Evolutionary conservation across 129 eudicot genomes (phyloP).

Genomic region (Erigeron canadensis): DNA sequence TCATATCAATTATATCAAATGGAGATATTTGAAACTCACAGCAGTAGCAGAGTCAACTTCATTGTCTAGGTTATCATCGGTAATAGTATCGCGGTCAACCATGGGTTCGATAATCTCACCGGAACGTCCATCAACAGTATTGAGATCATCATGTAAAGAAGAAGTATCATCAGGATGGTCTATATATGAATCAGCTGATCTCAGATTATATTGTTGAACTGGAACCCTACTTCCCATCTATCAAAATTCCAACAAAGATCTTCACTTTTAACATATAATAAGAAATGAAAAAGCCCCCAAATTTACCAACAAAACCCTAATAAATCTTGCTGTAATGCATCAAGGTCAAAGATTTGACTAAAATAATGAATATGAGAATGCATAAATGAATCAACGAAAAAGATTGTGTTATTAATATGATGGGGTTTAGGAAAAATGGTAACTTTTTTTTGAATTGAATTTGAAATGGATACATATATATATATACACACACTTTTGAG

Average conservation of each 20-base stretch:
- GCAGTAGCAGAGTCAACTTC: slow-evolving; percentile 73
- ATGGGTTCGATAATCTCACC: slow-evolving; percentile 54
- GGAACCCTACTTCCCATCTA: slow-evolving; percentile 74
- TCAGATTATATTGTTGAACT: slow-evolving; percentile 55
- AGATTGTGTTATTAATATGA: not conserved
- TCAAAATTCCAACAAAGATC: slow-evolving; percentile 6
- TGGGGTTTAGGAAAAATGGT: slow-evolving; percentile 12
- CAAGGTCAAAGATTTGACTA: not conserved
- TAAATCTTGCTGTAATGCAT: not conserved
- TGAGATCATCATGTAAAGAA: slow-evolving; percentile 67
- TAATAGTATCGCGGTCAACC: slow-evolving; percentile 53
- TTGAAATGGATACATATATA: slow-evolving; percentile 42
- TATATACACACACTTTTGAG: not conserved
- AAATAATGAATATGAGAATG: not conserved
- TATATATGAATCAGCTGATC: slow-evolving; percentile 70
- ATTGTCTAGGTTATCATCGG: slow-evolving; percentile 59
- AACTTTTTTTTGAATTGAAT: slow-evolving; percentile 14
- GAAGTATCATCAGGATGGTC: slow-evolving; percentile 18
- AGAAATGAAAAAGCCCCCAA: slow-evolving; percentile 36
- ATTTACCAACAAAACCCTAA: slow-evolving; percentile 16
- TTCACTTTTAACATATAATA: no score
- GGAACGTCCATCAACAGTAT: slow-evolving; percentile 40
- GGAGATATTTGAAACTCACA: slow-evolving; percentile 49
- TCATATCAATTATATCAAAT: no score
- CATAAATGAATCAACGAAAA: slow-evolving; percentile 12